Percentiles rank a stretch among this genome's conserved stretches.
These are phyloP conservation scores for Babesia gibsoni DNA, from an alignment of 169 alveolate species.

Conservation along the genomic window DNA sequence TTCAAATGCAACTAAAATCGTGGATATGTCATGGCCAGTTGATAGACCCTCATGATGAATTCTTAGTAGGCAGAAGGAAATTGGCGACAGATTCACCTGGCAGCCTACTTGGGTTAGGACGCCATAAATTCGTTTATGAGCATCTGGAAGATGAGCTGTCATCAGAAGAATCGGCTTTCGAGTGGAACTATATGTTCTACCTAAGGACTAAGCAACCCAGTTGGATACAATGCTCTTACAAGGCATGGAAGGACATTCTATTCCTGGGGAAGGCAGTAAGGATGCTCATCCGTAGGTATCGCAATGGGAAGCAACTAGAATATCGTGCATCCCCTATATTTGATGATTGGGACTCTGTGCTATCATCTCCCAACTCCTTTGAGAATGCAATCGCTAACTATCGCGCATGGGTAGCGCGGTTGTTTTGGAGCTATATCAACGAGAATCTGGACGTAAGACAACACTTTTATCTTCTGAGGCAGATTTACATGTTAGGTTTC, in stretches of 20 bases:
- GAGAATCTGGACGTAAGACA: constrained; percentile 50
- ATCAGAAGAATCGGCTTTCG: constrained; percentile 65
- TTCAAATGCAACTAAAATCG: constrained; percentile 51
- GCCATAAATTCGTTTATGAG: constrained; percentile 40
- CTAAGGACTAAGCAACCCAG: constrained; percentile 13
- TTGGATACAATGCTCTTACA: neutral
- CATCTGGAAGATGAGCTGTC: constrained; percentile 50
- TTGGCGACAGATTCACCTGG: constrained; percentile 38
- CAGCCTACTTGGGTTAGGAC: neutral
- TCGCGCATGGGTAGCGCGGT: constrained; percentile 61
- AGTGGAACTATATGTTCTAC: constrained; percentile 70
- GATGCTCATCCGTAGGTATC: constrained; percentile 42
- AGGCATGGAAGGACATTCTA: constrained; percentile 41
- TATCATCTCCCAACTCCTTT: constrained; percentile 46
- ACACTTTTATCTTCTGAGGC: constrained; percentile 55
- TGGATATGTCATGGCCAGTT: constrained; percentile 74
- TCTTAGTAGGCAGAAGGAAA: constrained; percentile 61
- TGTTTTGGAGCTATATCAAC: constrained; percentile 65
- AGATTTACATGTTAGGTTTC: constrained; percentile 63
- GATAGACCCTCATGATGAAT: constrained; percentile 67
- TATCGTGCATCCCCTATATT: constrained; percentile 1
- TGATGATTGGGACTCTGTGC: constrained; percentile 7
- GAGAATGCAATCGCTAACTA: constrained; percentile 63
- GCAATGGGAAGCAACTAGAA: neutral
- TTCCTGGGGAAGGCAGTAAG: constrained; percentile 72